These are phyloP conservation scores for Apiospora aurea DNA, from an alignment of 2,329 filamentous ascomycete species.

Conservation along the genomic window DNA sequence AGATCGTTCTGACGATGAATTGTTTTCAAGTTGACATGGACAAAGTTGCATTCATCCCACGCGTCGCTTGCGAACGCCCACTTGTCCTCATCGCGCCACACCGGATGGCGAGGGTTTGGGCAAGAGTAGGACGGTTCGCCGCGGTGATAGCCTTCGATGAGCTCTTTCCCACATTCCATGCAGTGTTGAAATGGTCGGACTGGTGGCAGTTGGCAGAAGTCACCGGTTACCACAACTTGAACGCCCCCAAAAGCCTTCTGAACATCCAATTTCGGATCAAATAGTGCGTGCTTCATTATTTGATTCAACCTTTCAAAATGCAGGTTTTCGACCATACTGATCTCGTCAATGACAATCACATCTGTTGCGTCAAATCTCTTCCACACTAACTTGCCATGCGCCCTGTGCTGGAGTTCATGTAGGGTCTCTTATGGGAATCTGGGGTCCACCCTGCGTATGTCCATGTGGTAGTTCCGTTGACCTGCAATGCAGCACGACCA, in stretches of 20 bases:
- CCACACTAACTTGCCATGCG: slow-evolving; percentile 42
- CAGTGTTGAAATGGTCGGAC: slow-evolving; percentile 64
- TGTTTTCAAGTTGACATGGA: slow-evolving; percentile 57
- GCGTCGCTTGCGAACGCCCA: slow-evolving; percentile 66
- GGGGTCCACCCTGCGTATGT: slow-evolving; percentile 64
- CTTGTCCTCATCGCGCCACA: slow-evolving; percentile 57
- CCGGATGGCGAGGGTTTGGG: slow-evolving; percentile 38
- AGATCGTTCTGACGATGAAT: slow-evolving; percentile 65
- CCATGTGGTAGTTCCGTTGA: slow-evolving; percentile 64
- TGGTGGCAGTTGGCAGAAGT: slow-evolving; percentile 67
- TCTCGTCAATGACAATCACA: slow-evolving; percentile 70
- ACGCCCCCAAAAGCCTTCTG: slow-evolving; percentile 51
- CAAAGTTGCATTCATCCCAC: slow-evolving; percentile 63
- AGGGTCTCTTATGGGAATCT: slow-evolving; percentile 52
- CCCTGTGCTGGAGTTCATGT: slow-evolving; percentile 40
- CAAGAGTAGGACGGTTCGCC: slow-evolving; percentile 41
- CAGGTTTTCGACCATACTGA: slow-evolving; percentile 68
- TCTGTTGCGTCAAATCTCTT: slow-evolving; percentile 53
- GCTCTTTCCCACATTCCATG: slow-evolving; percentile 52
- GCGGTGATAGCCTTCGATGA: slow-evolving; percentile 30
- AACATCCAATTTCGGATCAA: neutral
- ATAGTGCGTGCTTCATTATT: slow-evolving; percentile 50
- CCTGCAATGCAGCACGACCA: slow-evolving; percentile 63
- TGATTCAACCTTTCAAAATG: slow-evolving; percentile 59
- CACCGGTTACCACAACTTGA: slow-evolving; percentile 64